Base-by-base conservation (phyloP, 306 rosid species). In the Luffa acutangula region DNA sequence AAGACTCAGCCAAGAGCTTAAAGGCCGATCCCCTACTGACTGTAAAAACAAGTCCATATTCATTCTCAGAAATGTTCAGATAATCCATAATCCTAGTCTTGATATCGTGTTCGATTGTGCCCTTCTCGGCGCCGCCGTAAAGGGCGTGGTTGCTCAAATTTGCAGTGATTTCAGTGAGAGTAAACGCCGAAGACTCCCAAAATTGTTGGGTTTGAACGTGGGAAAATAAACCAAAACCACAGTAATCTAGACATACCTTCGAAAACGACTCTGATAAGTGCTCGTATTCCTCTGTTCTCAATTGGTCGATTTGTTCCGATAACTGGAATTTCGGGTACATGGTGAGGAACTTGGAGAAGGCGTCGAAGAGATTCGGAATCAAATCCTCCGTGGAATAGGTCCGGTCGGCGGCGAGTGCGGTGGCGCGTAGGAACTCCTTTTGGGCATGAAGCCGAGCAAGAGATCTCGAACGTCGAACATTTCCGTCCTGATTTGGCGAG, bases 11-110 rank as follows among this genome's bases (percentile, higher is more conserved):
- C 49, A 95, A 79, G 87, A 95, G 85, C 78, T 90, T 95, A 81
- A 90, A 95, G n/a, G 97, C 99, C 0, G 97, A 95, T 5, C 99
- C 99, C 86, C 99, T 89, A 73, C 99, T 95, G 15, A 91, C 99
- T 65, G 99, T 95, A 69, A 95, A 95, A 77, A 95, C 99, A 86
- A 95, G 97, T 71, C 99, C 97, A 78, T 95, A 95, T 56, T 95
- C 99, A 21, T 86, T 89, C 83, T 95, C 97, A 3, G 99, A 97
- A 14, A 91, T 93, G 87, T 95, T 95, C 87, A 95, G 84, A 75
- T 93, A 93, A 60, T 95, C 93, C 97, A 93, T 93, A 76, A 95
- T 93, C 83, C 96, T 88, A 86, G 81, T 20, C 89, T 91, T 95
- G 56, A 93, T 77, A 78, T 95, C 99, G 84, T 95, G 87, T 79